Base-by-base conservation (phyloP, 805 yeast species). In the Ascoidea tarda region DNA sequence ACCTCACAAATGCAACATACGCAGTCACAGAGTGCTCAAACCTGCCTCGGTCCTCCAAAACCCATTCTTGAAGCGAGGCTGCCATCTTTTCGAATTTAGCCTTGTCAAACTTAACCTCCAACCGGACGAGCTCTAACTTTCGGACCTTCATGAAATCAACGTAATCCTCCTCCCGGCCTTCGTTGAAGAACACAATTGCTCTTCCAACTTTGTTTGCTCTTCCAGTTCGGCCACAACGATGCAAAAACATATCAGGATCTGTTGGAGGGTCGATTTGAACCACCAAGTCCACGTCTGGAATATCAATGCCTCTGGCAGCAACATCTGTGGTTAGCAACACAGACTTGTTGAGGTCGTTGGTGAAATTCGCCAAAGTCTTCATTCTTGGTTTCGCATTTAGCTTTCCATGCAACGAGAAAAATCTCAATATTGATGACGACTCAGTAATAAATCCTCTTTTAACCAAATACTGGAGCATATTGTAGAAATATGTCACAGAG, bases 251-350 rank as follows among this genome's bases (percentile, higher is more conserved):
- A 62, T 85, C 95, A 0, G 97, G 87, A 59, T 90, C 96, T 0
- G 88, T 81, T 1, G 99, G 99, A 1, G 98, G 96, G 58, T 93
- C 98, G 31, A 91, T 59, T 63, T 93, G 99, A n/a, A 93, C 69
- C 3, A 91, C 98, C 32, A 90, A 68, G 62, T 93, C 98, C 6
- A 93, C 97, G 52, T 90, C 93, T 0, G 96, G 95, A 33, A 93
- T 83, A 69, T 93, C 99, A 28, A 93, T 78, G 47, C 99, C 99
- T 63, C 99, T 76, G 0, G 98, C 96, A 0, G 99, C 97, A n/a
- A 93, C 96, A 72, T 93, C 99, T 0, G 99, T 93, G 1, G 99
- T 89, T 67, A 93, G 70, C 31, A 93, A 67, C 0, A 91, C 78
- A 6, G 82, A 72, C 57, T 79, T 82, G 2, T 67, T 66, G 6